Evolutionary conservation across 768 basidiomycete species (phyloP).

Genomic region (Vishniacozyma victoriae): DNA sequence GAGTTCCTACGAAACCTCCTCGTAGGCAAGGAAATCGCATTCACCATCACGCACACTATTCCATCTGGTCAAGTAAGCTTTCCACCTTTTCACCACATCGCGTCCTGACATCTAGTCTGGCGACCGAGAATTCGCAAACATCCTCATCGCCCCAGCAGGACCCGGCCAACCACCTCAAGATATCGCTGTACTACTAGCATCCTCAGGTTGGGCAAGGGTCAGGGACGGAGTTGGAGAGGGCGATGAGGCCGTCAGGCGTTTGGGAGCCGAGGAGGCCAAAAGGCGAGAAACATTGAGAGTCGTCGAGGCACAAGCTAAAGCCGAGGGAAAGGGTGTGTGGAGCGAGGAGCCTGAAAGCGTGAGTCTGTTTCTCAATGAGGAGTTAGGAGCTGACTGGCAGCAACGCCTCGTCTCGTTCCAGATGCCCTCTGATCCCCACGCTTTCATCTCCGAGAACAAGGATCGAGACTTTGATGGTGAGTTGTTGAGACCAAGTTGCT

Average conservation of each 20-base stretch:
- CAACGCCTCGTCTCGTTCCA: constrained; percentile 68
- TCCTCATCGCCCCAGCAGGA: constrained; percentile 40
- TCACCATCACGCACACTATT: constrained; percentile 72
- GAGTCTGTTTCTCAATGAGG: constrained; percentile 2
- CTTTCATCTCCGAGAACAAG: constrained; percentile 85
- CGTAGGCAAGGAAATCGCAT: constrained; percentile 86
- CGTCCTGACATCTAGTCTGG: background rate
- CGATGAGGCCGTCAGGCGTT: constrained; percentile 45
- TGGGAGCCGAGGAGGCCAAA: constrained; percentile 65
- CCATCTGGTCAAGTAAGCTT: constrained; percentile 50
- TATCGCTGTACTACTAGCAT: constrained; percentile 54
- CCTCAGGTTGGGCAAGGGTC: constrained; percentile 85
- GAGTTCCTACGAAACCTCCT: constrained; percentile 79
- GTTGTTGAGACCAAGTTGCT: constrained; percentile 3
- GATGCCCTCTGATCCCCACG: constrained; percentile 85
- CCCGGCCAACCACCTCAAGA: constrained; percentile 46
- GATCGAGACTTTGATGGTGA: constrained; percentile 82
- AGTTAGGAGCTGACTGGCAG: constrained; percentile 47
- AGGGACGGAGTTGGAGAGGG: constrained; percentile 65
- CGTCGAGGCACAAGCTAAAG: constrained; percentile 40
- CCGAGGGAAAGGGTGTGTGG: constrained; percentile 66
- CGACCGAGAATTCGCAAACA: constrained; percentile 43
- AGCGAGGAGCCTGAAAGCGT: constrained; percentile 48
- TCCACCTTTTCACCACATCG: background rate
- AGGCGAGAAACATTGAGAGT: constrained; percentile 61